Base-by-base conservation (phyloP, 1,284 basidiomycete genomes). In the Trametes hirsuta region DNA sequence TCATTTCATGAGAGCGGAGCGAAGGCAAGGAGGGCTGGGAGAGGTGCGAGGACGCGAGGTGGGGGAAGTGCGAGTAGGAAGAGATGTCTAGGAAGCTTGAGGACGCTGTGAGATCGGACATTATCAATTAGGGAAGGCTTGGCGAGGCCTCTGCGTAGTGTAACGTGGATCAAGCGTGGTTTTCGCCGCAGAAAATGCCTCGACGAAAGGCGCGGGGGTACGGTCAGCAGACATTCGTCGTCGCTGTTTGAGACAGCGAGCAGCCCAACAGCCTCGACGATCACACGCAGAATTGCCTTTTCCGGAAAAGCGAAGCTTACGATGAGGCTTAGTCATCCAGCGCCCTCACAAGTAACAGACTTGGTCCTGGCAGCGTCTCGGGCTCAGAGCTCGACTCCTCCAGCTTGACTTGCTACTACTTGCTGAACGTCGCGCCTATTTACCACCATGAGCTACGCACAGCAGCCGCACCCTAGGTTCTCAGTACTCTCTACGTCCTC, bases 401-500 rank as follows among this genome's bases (percentile, higher is more conserved):
- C 11, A 36, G 30, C 30, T 30, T 30, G 30, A 30, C 30, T 30
- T 30, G 30, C 8, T 30, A 30, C 8, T 30, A 2, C 30, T 30
- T 30, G 30, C 30, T 30, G 30, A 30, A 30, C 1, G 30, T 2
- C 1, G 30, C 30, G 30, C 8, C 30, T 30, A 30, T 30, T 1
- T 30, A 2, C 30, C 4, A 42, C 61, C 59, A 83, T 84, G 82
- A 76, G 84, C 53, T 84, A 81, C 74, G 64, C 82, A 44, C 85
- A 86, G 75, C 81, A 30, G 30, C 30, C 84, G 53, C 84, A 86
- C 72, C 81, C 88, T 52, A 83, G 89, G 30, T 84, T 90, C 63
- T 91, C 89, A 21, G 82, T 87, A 47, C 79, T 89, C 59, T 90
- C 88, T 22, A 82, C 75, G n/a, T 81, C 85, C 2, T 86, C 87